These are phyloP conservation scores for Rubia occidens DNA, from an alignment of 305 asterid species.

Conservation along the genomic window DNA sequence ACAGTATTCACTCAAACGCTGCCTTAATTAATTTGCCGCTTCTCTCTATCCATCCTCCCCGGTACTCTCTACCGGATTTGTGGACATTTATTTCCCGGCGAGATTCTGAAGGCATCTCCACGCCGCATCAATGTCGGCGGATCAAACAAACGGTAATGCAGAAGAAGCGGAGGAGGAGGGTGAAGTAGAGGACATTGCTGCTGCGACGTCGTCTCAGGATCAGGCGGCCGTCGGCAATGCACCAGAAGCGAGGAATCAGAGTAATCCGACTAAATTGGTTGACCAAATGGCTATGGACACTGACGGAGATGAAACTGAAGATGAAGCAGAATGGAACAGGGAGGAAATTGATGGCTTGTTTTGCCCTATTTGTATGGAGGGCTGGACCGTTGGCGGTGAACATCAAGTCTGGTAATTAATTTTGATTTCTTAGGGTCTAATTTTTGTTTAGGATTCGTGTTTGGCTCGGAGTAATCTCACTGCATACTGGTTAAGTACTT, in stretches of 20 bases:
- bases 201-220: slow-evolving; percentile 28
- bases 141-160: background rate
- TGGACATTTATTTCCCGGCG: background rate
- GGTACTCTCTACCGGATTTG: background rate
- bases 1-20: background rate
- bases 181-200: slow-evolving; percentile 5
- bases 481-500: background rate
- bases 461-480: background rate
- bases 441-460: background rate
- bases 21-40: background rate
- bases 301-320: slow-evolving; percentile 16
- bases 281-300: slow-evolving; percentile 23
- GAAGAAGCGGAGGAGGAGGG: slow-evolving; percentile 16
- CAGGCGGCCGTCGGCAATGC: slow-evolving; percentile 6
- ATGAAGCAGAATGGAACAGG: slow-evolving; percentile 29
- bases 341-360: slow-evolving; percentile 63
- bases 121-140: slow-evolving; percentile 10
- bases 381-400: slow-evolving; percentile 71
- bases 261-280: slow-evolving; percentile 16
- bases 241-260: slow-evolving; percentile 18
- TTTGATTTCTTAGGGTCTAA: background rate
- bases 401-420: slow-evolving; percentile 56
- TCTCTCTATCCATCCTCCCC: background rate
- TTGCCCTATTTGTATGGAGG: slow-evolving; percentile 85
- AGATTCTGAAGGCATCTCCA: background rate